Evolutionary conservation across 2,329 filamentous ascomycete genomes (phyloP).

Genomic region (Tolypocladium sp.): DNA sequence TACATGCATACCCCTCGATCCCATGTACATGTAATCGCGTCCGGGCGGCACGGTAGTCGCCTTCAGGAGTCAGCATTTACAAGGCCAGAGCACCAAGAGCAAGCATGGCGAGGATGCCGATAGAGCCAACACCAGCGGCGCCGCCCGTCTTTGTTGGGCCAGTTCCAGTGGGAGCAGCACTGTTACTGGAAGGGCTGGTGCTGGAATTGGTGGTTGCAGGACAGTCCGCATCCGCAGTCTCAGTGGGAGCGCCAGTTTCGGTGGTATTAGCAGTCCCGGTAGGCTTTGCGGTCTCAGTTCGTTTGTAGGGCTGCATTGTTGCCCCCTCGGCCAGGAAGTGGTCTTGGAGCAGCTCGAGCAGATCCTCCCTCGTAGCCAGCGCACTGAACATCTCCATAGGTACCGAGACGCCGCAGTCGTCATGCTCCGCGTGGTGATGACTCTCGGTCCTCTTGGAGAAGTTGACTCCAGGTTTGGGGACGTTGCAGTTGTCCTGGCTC

Average conservation of each 20-base stretch:
- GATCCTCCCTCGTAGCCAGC: constrained; percentile 13
- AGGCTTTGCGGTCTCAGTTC: not conserved
- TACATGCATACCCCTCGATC: too few relatives aligned
- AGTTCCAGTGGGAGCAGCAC: not conserved
- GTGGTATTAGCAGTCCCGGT: not conserved
- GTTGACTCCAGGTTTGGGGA: constrained; percentile 23
- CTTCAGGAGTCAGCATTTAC: not conserved
- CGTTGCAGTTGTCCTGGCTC: constrained; percentile 41
- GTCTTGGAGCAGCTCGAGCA: constrained; percentile 14
- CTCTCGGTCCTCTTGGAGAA: constrained; percentile 18
- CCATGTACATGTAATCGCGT: too few relatives aligned
- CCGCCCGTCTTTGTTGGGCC: not conserved
- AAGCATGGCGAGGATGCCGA: not conserved
- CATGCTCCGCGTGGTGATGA: constrained; percentile 9
- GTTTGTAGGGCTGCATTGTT: not conserved
- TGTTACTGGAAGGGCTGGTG: not conserved
- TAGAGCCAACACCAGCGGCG: not conserved
- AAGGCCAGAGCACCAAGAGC: not conserved
- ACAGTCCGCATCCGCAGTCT: not conserved
- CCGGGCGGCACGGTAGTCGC: not conserved
- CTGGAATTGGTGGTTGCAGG: not conserved
- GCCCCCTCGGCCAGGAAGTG: not conserved
- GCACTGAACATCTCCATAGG: constrained; percentile 14
- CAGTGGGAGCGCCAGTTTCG: not conserved
- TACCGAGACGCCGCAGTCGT: constrained; percentile 21